A percentile compares a stretch with the other conserved stretches of the same genome.
These are phyloP conservation scores for Hemisphaericaspora lyxosophila DNA, from an alignment of 1,139 yeast species.

Conservation along the genomic window DNA sequence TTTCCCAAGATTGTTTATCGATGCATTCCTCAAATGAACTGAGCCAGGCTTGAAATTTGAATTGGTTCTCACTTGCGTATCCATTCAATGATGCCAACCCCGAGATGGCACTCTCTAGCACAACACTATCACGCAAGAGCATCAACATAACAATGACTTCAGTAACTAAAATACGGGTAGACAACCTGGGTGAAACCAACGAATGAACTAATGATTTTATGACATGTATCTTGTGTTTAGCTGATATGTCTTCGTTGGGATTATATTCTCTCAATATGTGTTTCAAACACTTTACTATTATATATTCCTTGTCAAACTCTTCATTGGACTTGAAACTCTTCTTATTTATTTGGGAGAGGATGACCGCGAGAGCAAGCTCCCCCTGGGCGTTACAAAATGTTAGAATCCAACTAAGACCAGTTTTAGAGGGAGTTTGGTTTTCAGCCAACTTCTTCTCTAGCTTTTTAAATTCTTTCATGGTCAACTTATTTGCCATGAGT, in stretches of 20 bases:
- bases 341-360: conserved; percentile 39
- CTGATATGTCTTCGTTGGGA: conserved; percentile 12
- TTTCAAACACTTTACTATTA: conserved; percentile 40
- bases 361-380: conserved; percentile 44
- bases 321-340: conserved; percentile 48
- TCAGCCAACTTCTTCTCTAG: conserved; percentile 35
- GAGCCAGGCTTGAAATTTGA: conserved; percentile 44
- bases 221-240: conserved; percentile 30
- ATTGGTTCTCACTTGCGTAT: conserved; percentile 32
- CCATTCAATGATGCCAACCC: conserved; percentile 38
- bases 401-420: conserved; percentile 32
- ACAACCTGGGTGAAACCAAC: conserved; percentile 40
- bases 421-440: conserved; percentile 19
- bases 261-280: conserved; percentile 24
- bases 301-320: conserved; percentile 43
- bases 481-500: conserved; percentile 36
- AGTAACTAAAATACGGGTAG: conserved; percentile 44
- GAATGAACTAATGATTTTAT: conserved; percentile 39
- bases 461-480: conserved; percentile 34
- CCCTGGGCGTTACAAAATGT: conserved; percentile 42
- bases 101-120: conserved; percentile 31
- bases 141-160: conserved; percentile 42
- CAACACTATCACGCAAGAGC: conserved; percentile 25
- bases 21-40: conserved; percentile 36
- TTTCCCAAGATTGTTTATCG: conserved; percentile 22